A percentile compares a stretch with the other conserved stretches of the same genome.
Conservation (phyloP, 257 asterid genomes). For the Primulina eburnea region DNA sequence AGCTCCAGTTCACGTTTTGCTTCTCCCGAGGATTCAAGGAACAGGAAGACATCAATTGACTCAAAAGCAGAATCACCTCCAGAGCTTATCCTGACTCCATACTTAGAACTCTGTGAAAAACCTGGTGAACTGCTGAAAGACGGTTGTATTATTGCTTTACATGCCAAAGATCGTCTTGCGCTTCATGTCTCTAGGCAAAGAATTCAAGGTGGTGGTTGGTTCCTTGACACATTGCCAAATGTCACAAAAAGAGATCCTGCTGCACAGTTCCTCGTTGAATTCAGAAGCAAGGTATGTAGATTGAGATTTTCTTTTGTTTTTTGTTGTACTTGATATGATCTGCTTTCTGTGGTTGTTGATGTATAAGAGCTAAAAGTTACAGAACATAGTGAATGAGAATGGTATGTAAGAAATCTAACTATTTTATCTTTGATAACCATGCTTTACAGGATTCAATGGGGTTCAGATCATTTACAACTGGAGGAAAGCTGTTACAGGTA, state of each 20-base stretch:
- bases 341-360: constrained; percentile 1
- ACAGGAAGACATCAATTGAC: constrained; percentile 63
- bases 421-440: constrained; percentile 24
- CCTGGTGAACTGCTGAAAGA: constrained; percentile 77
- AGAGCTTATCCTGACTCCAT: constrained; percentile 47
- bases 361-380: not conserved
- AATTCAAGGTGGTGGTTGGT: constrained; percentile 97
- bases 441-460: constrained; percentile 85
- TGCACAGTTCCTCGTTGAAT: constrained; percentile 89
- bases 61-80: constrained; percentile 53
- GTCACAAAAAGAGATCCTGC: constrained; percentile 97
- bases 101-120: constrained; percentile 44
- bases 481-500: constrained; percentile 97
- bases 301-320: constrained; percentile 10
- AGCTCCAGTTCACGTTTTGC: constrained; percentile 91
- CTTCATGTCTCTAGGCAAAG: constrained; percentile 92
- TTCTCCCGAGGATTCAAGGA: constrained; percentile 82
- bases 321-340: not conserved
- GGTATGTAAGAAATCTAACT: constrained; percentile 12
- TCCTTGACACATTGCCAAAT: constrained; percentile 78
- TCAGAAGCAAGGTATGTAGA: constrained; percentile 76
- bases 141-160: constrained; percentile 80
- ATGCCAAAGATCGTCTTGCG: constrained; percentile 67
- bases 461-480: constrained; percentile 96
- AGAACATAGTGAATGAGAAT: constrained; percentile 8